phyloP scores from a whole-genome alignment of 1,139 yeast species.

The Nakaseomyces nivariensis region DNA sequence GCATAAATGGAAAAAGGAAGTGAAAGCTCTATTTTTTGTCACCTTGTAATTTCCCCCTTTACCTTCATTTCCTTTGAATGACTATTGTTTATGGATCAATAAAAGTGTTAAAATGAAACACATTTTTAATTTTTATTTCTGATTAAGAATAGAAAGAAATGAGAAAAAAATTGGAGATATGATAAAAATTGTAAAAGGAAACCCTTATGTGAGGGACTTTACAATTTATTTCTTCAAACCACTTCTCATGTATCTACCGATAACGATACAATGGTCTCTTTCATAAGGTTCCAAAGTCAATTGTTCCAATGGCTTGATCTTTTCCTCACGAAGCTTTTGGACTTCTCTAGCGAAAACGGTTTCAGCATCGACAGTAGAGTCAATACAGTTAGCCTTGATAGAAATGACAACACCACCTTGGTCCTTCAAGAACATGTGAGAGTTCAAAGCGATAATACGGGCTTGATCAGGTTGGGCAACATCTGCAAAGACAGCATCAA shows the following conservation, averaged over 20 bases:
- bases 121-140: no score
- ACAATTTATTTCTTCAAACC: conserved; percentile 37
- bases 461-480: conserved; percentile 99
- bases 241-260: conserved; percentile 92
- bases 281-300: conserved; percentile 98
- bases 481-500: conserved; percentile 96
- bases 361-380: conserved; percentile 98
- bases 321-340: conserved; percentile 96
- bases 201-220: not conserved
- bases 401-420: conserved; percentile 97
- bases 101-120: not conserved
- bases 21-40: not conserved
- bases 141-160: not conserved
- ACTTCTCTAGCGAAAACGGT: conserved; percentile 99
- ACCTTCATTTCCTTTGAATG: not conserved
- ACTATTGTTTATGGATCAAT: not conserved
- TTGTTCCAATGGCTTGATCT: conserved; percentile 97
- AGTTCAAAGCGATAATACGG: conserved; percentile 96
- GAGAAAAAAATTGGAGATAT: no score
- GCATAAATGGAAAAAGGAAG: not conserved
- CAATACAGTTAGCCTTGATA: conserved; percentile 99
- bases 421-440: conserved; percentile 95
- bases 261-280: conserved; percentile 98
- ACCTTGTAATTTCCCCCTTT: not conserved
- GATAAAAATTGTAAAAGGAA: not conserved